Percentiles rank a stretch among this genome's conserved stretches.
These are phyloP conservation scores for Paxillus rubicundulus DNA, from an alignment of 768 basidiomycete genomes.

Conservation along the genomic window DNA sequence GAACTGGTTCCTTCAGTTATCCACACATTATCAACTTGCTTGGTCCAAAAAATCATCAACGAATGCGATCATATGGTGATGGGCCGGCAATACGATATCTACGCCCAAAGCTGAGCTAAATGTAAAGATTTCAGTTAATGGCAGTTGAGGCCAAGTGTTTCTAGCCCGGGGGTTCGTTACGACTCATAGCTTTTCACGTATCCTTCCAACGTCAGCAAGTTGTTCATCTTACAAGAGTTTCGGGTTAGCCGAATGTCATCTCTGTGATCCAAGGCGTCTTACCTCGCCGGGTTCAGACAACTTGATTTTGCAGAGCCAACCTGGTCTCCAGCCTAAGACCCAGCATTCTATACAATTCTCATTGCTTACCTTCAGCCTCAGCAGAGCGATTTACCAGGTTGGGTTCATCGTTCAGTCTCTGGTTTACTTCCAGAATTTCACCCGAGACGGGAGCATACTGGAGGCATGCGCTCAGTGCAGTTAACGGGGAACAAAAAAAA, in stretches of 20 bases:
- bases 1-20: conserved; percentile 1
- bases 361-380: conserved; percentile 68
- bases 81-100: neutral
- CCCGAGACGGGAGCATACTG: conserved; percentile 95
- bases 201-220: conserved; percentile 68
- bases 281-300: conserved; percentile 78
- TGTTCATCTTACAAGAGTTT: conserved; percentile 50
- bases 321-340: conserved; percentile 37
- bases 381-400: conserved; percentile 86
- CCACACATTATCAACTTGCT: neutral
- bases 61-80: no score
- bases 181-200: conserved; percentile 64
- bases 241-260: neutral
- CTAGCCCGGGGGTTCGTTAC: conserved; percentile 15
- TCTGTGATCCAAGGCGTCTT: conserved; percentile 14
- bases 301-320: conserved; percentile 96
- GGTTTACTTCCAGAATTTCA: conserved; percentile 75
- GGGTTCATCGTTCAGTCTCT: conserved; percentile 61
- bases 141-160: conserved; percentile 25
- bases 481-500: neutral
- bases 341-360: neutral
- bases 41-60: neutral
- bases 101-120: neutral
- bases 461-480: conserved; percentile 7
- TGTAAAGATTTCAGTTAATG: conserved; percentile 9